Evolutionary conservation across 2,329 filamentous ascomycete species (phyloP).

Genomic region (Aspergillus uvarum): DNA sequence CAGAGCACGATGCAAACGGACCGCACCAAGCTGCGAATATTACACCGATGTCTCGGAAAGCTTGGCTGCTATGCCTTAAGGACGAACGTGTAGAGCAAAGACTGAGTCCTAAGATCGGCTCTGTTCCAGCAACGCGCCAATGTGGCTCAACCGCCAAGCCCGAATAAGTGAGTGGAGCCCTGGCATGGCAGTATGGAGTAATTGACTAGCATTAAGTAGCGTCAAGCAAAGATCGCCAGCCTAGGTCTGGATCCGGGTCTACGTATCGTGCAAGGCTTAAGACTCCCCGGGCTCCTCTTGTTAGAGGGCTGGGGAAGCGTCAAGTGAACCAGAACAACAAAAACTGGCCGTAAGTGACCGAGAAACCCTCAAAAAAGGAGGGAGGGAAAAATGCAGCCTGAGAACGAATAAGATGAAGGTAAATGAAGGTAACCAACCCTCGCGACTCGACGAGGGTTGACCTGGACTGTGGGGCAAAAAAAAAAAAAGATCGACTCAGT

Average conservation of each 20-base stretch:
- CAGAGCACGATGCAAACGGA: conserved; percentile 20
- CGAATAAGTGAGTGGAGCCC: conserved; percentile 7
- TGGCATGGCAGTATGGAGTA: conserved; percentile 8
- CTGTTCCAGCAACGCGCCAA: conserved; percentile 11
- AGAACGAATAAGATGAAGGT: conserved; percentile 3
- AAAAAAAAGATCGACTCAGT: conserved; percentile 11
- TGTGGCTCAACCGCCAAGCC: conserved; percentile 14
- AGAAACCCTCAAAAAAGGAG: not conserved
- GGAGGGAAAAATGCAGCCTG: not conserved
- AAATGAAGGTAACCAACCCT: conserved; percentile 1
- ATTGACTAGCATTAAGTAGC: not conserved
- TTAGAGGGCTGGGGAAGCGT: not conserved
- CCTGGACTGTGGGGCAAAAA: conserved; percentile 14
- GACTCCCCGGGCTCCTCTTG: not conserved
- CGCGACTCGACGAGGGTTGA: conserved; percentile 9
- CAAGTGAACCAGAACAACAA: not conserved
- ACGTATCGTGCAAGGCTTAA: conserved; percentile 7
- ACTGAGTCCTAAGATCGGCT: conserved; percentile 8
- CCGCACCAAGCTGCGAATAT: conserved; percentile 5
- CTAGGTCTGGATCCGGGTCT: conserved; percentile 14
- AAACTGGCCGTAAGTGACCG: not conserved
- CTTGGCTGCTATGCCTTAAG: conserved; percentile 10
- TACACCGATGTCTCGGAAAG: conserved; percentile 21
- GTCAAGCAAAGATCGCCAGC: conserved; percentile 13
- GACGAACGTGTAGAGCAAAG: conserved; percentile 2